Base-by-base conservation (phyloP, 1,139 yeast species). In the Candida sojae region DNA sequence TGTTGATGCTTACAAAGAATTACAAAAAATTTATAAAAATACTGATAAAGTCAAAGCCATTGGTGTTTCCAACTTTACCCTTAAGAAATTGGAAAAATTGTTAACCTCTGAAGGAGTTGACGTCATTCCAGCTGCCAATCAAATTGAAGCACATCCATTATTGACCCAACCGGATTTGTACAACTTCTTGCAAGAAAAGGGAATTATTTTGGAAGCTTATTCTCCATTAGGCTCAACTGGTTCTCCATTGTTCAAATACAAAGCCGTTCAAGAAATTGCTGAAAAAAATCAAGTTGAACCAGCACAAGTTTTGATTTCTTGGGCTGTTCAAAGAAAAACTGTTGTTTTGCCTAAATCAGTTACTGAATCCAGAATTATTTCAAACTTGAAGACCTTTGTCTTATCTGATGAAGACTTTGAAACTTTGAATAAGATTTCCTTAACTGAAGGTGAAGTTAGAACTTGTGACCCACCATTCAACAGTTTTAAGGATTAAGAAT, bases 1-100 rank as follows among this genome's bases (percentile, higher is more conserved):
- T 57, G 66, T 83, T 52, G 82, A 87, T 61, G 83, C 96, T 45
- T 90, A 88, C 82, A 81, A 80, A 63, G 69, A 71, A 48, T 73
- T 88, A 71, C 93, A 89, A 70, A 73, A 79, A 53, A 68, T 88
- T 49, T 67, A 63, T 57, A 74, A 81, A 56, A 64, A 64, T 41
- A 68, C 83, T 44, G 86, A 84, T 41, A 83, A 85, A 67, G 69
- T 75, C 29, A 80, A 70, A 59, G 74, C 84, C 42, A 75, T 84
- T 58, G 89, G 88, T 51, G 85, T 84, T 37, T 81, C 86, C 7
- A 84, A 83, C 65, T 82, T 71, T 61, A 74, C 82, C 13, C 61
- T 70, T 39, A 68, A 68, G 40, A 73, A 75, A 57, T 58, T 83
- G 47, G 70, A 80, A 53, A 68, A 70, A 39, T 64, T 81, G 42